These are phyloP conservation scores for Stagonosporopsis vannaccii DNA, from an alignment of 2,329 filamentous ascomycete species.

Conservation along the genomic window DNA sequence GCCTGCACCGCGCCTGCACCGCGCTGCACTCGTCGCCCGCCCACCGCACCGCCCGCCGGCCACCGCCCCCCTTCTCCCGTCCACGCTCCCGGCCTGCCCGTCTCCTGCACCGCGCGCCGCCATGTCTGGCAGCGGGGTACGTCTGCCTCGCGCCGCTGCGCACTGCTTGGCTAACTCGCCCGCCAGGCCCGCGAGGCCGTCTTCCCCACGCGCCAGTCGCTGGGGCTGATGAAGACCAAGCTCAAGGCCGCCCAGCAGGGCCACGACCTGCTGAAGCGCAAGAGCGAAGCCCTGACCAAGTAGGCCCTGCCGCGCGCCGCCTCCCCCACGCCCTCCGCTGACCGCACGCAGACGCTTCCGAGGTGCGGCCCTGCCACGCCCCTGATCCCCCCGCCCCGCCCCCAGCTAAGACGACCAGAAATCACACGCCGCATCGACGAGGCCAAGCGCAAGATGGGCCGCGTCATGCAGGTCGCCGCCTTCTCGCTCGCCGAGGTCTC, in stretches of 20 bases:
- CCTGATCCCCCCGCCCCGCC: neutral
- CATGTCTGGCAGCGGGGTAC: constrained; percentile 64
- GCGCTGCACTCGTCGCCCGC: constrained; percentile 3
- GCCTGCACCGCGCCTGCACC: neutral
- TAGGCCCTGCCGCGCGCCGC: constrained; percentile 53
- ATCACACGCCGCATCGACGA: constrained; percentile 98
- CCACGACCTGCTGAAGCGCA: constrained; percentile 93
- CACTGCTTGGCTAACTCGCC: constrained; percentile 29
- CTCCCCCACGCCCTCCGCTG: constrained; percentile 4
- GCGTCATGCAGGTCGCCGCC: constrained; percentile 98
- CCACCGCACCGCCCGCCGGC: constrained; percentile 5
- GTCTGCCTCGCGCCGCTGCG: constrained; percentile 24
- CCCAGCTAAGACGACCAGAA: constrained; percentile 57
- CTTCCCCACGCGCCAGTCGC: constrained; percentile 95
- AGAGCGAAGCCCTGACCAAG: constrained; percentile 98
- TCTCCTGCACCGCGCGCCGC: constrained; percentile 31
- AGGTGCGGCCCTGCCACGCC: constrained; percentile 63
- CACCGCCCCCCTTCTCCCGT: neutral
- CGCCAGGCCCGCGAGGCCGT: constrained; percentile 89
- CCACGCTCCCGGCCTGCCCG: constrained; percentile 1
- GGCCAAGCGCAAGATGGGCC: constrained; percentile 98
- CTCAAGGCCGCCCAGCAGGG: constrained; percentile 81
- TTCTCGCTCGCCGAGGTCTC: constrained; percentile 98
- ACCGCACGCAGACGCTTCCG: constrained; percentile 74
- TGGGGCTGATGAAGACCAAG: constrained; percentile 97